Conservation (phyloP, 208 protist species). For the Crithidia acanthocephali region DNA sequence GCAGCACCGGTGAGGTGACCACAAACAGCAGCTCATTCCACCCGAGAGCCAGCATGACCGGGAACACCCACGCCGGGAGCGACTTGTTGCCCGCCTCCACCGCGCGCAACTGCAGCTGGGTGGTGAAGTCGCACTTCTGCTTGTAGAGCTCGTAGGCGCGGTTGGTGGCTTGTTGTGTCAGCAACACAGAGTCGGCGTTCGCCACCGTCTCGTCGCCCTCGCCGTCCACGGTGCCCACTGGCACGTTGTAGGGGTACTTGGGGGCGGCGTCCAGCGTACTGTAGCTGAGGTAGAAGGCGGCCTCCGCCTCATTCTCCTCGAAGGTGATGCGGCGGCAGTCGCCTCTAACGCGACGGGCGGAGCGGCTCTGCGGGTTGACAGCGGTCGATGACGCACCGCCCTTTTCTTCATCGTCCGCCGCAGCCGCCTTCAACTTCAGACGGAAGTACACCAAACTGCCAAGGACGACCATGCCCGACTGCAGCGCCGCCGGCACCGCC, state of each 20-base stretch:
- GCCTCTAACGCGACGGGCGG: conserved; percentile 32
- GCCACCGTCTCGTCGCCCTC: conserved; percentile 30
- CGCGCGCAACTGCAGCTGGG: conserved; percentile 74
- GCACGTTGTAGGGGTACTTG: conserved; percentile 51
- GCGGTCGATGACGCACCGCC: neutral
- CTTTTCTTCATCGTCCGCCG: neutral
- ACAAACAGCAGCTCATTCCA: conserved; percentile 90
- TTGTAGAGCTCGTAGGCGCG: conserved; percentile 73
- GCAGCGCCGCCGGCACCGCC: conserved; percentile 62
- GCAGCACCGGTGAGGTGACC: conserved; percentile 64
- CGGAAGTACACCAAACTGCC: conserved; percentile 82
- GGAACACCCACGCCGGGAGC: conserved; percentile 81
- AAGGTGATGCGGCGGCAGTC: conserved; percentile 38
- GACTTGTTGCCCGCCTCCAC: conserved; percentile 65
- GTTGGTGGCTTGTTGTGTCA: conserved; percentile 58
- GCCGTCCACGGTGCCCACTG: conserved; percentile 23
- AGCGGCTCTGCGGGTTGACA: conserved; percentile 19
- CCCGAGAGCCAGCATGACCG: conserved; percentile 68
- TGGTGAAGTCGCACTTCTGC: conserved; percentile 86
- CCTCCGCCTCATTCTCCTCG: conserved; percentile 51
- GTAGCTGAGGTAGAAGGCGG: conserved; percentile 65
- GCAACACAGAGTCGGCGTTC: conserved; percentile 52
- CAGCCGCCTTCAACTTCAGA: conserved; percentile 40
- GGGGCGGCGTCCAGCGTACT: conserved; percentile 45
- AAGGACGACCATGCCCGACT: conserved; percentile 69